Percentiles rank a stretch among this genome's conserved stretches.
phyloP scores from a whole-genome alignment of 441 rosid genomes.

The Omphalea diandra region DNA sequence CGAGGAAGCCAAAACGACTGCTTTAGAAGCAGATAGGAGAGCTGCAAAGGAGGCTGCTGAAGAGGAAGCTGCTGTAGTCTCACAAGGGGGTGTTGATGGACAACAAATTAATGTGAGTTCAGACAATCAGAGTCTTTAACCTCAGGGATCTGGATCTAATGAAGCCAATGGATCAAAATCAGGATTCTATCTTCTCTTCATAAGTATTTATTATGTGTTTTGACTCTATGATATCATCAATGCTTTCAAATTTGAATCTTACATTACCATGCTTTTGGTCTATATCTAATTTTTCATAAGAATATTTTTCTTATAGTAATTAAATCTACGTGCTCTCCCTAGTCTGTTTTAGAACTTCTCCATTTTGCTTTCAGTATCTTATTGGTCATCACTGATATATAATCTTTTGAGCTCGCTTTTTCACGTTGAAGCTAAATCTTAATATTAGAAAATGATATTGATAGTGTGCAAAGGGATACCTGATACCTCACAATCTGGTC shows the following conservation, averaged over 20 bases:
- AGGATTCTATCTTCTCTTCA: constrained; percentile 31
- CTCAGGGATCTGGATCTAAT: constrained; percentile 31
- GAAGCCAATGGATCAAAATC: constrained; percentile 32
- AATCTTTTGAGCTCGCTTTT: background rate
- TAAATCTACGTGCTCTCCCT: background rate
- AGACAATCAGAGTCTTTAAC: constrained; percentile 31
- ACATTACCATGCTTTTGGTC: background rate
- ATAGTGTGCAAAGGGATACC: too few relatives aligned
- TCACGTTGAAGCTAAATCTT: background rate
- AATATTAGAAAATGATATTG: background rate
- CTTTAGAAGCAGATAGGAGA: constrained; percentile 67
- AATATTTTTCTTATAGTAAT: background rate
- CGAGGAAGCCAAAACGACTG: constrained; percentile 69
- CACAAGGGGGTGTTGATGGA: constrained; percentile 34
- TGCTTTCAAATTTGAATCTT: background rate
- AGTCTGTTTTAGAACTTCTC: too few relatives aligned
- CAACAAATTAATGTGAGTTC: constrained; percentile 24
- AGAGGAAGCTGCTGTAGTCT: constrained; percentile 41
- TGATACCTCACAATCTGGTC: too few relatives aligned
- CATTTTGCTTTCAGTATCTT: constrained; percentile 7
- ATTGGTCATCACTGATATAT: background rate
- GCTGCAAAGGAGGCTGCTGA: constrained; percentile 68
- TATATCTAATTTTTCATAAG: background rate
- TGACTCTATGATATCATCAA: background rate
- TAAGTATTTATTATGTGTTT: background rate